A percentile compares a stretch with the other conserved stretches of the same genome.
phyloP scores from a whole-genome alignment of 306 rosid genomes.

The Lupinus albus region DNA sequence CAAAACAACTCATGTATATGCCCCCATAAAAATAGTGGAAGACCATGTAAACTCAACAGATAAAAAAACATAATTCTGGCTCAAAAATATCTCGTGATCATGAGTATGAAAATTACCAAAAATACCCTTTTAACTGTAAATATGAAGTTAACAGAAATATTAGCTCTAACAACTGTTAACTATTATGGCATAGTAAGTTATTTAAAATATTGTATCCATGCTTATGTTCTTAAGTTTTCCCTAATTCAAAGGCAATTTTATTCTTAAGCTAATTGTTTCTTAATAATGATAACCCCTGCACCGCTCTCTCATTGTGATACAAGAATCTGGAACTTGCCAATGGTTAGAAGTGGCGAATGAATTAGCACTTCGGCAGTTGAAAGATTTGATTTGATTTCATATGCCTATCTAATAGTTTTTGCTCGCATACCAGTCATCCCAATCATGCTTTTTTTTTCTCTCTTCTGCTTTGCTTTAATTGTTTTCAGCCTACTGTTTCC shows the following conservation, averaged over 20 bases:
- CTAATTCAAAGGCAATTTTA: neutral
- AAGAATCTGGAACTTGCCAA: conserved; percentile 18
- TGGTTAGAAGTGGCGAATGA: neutral
- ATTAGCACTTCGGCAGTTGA: conserved; percentile 1
- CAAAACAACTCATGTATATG: neutral
- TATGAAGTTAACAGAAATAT: neutral
- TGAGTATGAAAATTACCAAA: neutral
- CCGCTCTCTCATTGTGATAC: neutral
- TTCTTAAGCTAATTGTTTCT: conserved; percentile 11
- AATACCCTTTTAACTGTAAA: neutral
- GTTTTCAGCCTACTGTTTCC: conserved; percentile 69
- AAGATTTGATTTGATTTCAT: conserved; percentile 22
- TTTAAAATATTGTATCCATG: neutral
- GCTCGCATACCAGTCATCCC: neutral
- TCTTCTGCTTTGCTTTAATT: conserved; percentile 8
- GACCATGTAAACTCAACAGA: neutral
- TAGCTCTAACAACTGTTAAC: neutral
- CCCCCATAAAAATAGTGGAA: neutral
- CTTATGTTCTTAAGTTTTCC: neutral
- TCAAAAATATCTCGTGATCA: neutral
- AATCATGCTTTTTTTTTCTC: neutral
- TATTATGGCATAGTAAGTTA: neutral
- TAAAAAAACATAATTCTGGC: neutral
- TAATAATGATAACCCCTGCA: neutral
- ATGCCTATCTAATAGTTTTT: conserved; percentile 16